Evolutionary conservation across 345 rosid species (phyloP), one percentile per base, ranked within the genome.

Genomic region (Zanthoxylum bungeanum): DNA sequence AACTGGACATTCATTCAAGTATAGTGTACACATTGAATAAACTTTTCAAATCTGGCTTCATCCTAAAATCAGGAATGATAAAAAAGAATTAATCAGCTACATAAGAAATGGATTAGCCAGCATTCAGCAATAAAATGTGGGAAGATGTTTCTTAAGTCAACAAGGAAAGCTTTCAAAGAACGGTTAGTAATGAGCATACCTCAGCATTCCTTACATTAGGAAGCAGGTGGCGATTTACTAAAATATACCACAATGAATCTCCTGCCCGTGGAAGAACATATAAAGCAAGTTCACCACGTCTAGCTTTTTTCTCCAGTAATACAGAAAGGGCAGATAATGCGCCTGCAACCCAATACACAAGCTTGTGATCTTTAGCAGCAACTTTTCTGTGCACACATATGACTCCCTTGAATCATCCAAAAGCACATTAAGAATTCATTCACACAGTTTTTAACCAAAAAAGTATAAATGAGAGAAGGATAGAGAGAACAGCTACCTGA

Each of bases 251-350:
- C 73, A 91, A 79, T 68, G 99, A 96, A 75, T 93, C 99, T 77
- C 91, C 98, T 34, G 99, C 96, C 66, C 98, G 86, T 0, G 99
- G 99, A 82, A 96, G 93, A 77, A 96, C 98, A 73, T 96, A 96
- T 59, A 96, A 73, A 77, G 94, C 99, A 58, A 96, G 96, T 87
- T 96, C 99, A 49, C 95, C 80, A 56, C 98, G 97, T 75, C 94
- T 93, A 12, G 97, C 72, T 78, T 96, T 93, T 69, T 96, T 96
- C 93, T 96, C 97, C 57, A 96, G 70, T 68, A 96, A 80, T 40
- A 96, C 96, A 14, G 98, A 96, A 63, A 96, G 95, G 22, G 95
- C 97, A n/a, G 99, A 75, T 60, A 83, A 37, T 82, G 90, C 98
- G 63, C 99, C 99, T 7, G 97, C 94, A 30, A 88, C 47, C 98